Base-by-base conservation (phyloP, 2,329 filamentous ascomycete genomes). In the Myriosclerotinia curreyana region DNA sequence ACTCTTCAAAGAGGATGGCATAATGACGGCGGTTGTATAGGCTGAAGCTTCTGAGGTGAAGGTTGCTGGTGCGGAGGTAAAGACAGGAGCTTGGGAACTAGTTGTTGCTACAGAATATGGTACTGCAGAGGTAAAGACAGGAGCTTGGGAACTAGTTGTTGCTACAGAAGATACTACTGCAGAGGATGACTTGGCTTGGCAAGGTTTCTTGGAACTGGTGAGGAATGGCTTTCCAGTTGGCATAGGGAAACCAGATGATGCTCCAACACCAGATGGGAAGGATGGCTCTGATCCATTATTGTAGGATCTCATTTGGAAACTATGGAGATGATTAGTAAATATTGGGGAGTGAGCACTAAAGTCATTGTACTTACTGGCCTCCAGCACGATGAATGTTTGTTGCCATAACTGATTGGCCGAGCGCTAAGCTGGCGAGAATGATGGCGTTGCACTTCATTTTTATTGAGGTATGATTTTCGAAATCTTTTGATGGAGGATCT, bases 381-480 rank as follows among this genome's bases (percentile, higher is more conserved):
- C 38, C 60, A 22, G 49, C 50, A 46, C 51, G 60, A 46, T 62
- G 48, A 31, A 62, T 49, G 40, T 62, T 62, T 25, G 60, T 38
- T 46, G 60, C 60, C 49, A 62, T 55, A 20, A 34, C 60, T n/a
- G 60, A 62, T 62, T 62, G 60, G 60, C 60, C 60, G 38, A 62
- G 60, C 50, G 22, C 50, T 28, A 62, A 36, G 60, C 60, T 62
- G 50, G 60, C 60, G 31, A 62, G 60, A 17, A 62, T 42, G 22
- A 62, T 15, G 50, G 60, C 50, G 60, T 55, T 62, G 60, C 40
- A 62, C 50, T 62, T 62, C 60, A 62, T 62, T 56, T 62, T 56
- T 22, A 17, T n/a, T 46, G 40, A 25, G 36, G 50, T 17, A 38
- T 25, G 50, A 34, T 31, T 54, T 36, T 55, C 14, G 22, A 55